phyloP scores from a whole-genome alignment of 1,139 yeast species.

The Hyphopichia pseudoburtonii region DNA sequence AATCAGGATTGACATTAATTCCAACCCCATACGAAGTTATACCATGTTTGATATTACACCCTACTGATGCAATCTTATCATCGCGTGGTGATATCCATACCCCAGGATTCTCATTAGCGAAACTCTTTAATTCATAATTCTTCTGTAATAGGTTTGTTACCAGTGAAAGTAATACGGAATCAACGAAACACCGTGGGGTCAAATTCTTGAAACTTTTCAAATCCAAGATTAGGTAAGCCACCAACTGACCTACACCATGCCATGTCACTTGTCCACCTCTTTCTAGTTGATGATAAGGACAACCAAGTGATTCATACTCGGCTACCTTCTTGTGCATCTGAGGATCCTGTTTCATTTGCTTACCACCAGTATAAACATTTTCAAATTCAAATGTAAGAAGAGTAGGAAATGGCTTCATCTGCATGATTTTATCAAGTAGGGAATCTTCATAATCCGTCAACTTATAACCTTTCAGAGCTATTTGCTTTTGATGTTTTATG shows the following conservation, averaged over 20 bases:
- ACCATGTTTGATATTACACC: constrained; percentile 80
- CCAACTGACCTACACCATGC: constrained; percentile 95
- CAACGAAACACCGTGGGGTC: constrained; percentile 74
- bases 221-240: constrained; percentile 80
- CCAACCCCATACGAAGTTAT: constrained; percentile 91
- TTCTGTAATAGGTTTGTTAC: constrained; percentile 54
- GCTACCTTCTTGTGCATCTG: constrained; percentile 31
- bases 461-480: constrained; percentile 39
- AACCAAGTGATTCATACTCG: constrained; percentile 41
- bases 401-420: constrained; percentile 61
- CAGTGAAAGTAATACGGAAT: constrained; percentile 62
- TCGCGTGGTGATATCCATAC: constrained; percentile 65
- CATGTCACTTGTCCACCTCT: constrained; percentile 98
- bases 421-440: constrained; percentile 42
- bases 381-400: constrained; percentile 78
- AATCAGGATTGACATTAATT: constrained; percentile 73
- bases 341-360: constrained; percentile 61
- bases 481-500: constrained; percentile 33
- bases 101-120: constrained; percentile 74
- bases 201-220: constrained; percentile 58
- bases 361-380: constrained; percentile 88
- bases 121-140: constrained; percentile 42
- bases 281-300: constrained; percentile 65
- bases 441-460: constrained; percentile 48
- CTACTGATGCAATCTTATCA: constrained; percentile 83